Evolutionary conservation across 352 stramenopile species (phyloP).

Genomic region (Pythium volutum): DNA sequence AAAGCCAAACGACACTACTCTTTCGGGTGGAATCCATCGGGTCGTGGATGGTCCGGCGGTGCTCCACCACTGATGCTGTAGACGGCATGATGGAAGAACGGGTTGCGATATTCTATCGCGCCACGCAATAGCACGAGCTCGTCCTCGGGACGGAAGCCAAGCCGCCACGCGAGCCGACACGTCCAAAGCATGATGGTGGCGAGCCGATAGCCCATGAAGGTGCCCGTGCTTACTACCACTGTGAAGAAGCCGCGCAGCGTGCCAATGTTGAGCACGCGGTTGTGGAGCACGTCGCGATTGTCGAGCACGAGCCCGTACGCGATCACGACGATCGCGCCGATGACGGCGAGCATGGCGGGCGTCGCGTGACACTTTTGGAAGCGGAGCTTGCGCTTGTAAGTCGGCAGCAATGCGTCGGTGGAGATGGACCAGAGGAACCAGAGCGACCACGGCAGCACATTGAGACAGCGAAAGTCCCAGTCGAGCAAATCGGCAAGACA

Average conservation of each 20-base stretch:
- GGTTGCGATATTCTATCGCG: constrained; percentile 18
- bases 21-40: too few relatives aligned
- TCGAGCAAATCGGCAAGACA: constrained; percentile 18
- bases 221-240: constrained; percentile 18
- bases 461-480: constrained; percentile 21
- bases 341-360: constrained; percentile 2
- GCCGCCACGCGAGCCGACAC: constrained; percentile 8
- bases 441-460: constrained; percentile 12
- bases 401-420: constrained; percentile 16
- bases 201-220: constrained; percentile 21
- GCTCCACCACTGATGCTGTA: constrained; percentile 9
- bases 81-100: constrained; percentile 14
- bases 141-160: constrained; percentile 9
- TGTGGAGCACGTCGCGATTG: constrained; percentile 8
- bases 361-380: constrained; percentile 20
- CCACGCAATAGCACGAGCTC: constrained; percentile 19
- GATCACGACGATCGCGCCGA: constrained; percentile 10
- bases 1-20: too few relatives aligned
- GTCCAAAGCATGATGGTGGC: constrained; percentile 23
- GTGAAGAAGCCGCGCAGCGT: constrained; percentile 16
- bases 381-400: constrained; percentile 12
- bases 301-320: constrained; percentile 12
- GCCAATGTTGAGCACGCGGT: constrained; percentile 10
- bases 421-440: constrained; percentile 22
- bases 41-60: not conserved